Evolutionary conservation across 2,329 filamentous ascomycete genomes (phyloP), one percentile per base, ranked within the genome.

Genomic region (Rutstroemia sp.): DNA sequence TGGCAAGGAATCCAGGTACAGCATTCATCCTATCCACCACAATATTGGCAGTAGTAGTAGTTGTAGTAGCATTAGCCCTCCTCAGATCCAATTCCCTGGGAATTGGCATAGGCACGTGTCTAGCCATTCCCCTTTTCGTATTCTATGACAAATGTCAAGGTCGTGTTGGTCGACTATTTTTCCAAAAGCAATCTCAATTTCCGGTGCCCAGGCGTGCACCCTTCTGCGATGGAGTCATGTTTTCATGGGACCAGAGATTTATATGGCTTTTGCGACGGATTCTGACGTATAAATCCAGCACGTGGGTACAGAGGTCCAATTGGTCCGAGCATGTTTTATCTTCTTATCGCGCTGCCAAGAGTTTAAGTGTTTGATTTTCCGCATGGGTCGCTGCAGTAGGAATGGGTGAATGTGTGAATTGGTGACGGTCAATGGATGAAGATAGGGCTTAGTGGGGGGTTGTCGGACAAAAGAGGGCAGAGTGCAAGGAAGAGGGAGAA

Each of bases 1-100:
- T 83, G 60, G 79, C 81, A 66, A 78, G 81, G 54, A 84, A 71
- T 34, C 76, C 81, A 2, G 81, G 80, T 44, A 84, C 76, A 42
- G 76, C 73, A 67, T 72, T 81, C 69, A 83, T 75, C 63, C 74
- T 75, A 67, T 81, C 77, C 55, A 76, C 75, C 61, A 82, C 73
- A 50, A 55, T 36, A 55, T 50, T 55, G 17, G 46, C 42, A 30
- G 50, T 42, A 7, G 44, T 40, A 19, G 36, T 25, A 54, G 44
- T 40, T 16, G 36, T 25, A 54, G n/a, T 40, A 54, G 21, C 27
- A 44, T 16, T 54, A 5, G 21, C 17, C 48, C 48, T 52, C 27
- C 38, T 52, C 54, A 44, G 17, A 38, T 50, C 17, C 47, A 52
- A 39, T 39, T 23, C 49, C 19, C 54, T 47, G 7, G 45, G 23